Evolutionary conservation across 2,329 filamentous ascomycete genomes (phyloP).

Genomic region (Metarhizium robertsii): DNA sequence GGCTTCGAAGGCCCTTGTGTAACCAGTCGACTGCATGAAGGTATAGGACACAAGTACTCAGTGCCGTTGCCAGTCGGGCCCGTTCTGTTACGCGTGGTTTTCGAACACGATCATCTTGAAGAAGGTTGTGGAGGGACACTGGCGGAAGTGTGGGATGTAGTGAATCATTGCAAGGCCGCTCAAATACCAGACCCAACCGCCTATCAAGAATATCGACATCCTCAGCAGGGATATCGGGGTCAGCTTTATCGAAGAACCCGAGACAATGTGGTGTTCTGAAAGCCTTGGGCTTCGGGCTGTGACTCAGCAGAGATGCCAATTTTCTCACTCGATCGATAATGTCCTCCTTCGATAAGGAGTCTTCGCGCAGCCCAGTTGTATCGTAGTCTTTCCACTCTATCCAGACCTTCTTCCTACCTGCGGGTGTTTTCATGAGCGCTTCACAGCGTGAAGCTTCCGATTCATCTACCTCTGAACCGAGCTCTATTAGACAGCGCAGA

Average conservation of each 20-base stretch:
- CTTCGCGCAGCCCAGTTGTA: conserved; percentile 21
- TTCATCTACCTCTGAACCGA: conserved; percentile 22
- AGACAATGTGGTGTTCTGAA: conserved; percentile 42
- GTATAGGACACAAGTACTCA: conserved; percentile 44
- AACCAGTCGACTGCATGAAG: conserved; percentile 48
- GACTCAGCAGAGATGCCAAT: conserved; percentile 37
- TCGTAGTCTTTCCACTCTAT: conserved; percentile 43
- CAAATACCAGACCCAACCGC: conserved; percentile 45
- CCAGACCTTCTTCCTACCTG: conserved; percentile 33
- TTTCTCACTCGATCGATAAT: conserved; percentile 36
- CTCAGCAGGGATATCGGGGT: conserved; percentile 22
- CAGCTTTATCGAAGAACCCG: conserved; percentile 38
- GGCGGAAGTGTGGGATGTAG: conserved; percentile 29
- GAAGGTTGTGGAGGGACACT: conserved; percentile 37
- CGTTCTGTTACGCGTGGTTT: conserved; percentile 42
- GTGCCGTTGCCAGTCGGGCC: conserved; percentile 38
- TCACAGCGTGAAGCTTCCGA: conserved; percentile 29
- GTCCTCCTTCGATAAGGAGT: conserved; percentile 29
- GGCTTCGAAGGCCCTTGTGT: conserved; percentile 46
- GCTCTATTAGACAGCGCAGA: conserved; percentile 23
- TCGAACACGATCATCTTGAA: conserved; percentile 23
- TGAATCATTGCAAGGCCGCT: conserved; percentile 30
- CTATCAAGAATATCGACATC: conserved; percentile 31
- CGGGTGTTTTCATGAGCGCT: conserved; percentile 24
- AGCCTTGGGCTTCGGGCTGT: conserved; percentile 36